A percentile compares a stretch with the other conserved stretches of the same genome.
Evolutionary conservation across 305 asterid species (phyloP).

Genomic region (Fraxinus platypoda): DNA sequence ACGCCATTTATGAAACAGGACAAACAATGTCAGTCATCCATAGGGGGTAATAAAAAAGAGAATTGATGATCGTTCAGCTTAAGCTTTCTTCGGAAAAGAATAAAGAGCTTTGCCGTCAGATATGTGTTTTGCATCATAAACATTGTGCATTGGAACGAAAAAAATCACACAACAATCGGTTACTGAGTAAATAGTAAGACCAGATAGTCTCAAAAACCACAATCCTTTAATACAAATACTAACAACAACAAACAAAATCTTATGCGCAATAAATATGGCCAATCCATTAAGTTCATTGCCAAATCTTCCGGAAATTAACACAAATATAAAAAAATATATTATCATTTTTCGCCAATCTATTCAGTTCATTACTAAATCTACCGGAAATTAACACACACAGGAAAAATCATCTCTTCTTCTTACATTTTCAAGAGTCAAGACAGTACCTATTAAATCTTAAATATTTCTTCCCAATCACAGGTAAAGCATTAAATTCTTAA

Average conservation of each 20-base stretch:
- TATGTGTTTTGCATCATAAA: background rate
- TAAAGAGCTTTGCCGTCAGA: background rate
- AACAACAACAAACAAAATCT: background rate
- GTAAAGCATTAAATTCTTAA: background rate
- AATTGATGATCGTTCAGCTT: background rate
- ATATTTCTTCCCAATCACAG: background rate
- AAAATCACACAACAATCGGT: background rate
- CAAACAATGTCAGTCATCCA: background rate
- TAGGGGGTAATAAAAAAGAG: background rate
- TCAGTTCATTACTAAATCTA: background rate
- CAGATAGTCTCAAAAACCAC: background rate
- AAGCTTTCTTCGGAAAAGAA: background rate
- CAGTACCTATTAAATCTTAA: background rate
- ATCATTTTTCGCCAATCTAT: background rate
- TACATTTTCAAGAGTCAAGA: background rate
- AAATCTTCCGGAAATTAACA: background rate
- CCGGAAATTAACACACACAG: background rate
- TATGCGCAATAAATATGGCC: background rate
- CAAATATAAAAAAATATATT: background rate
- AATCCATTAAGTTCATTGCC: background rate
- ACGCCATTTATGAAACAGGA: conserved; percentile 20
- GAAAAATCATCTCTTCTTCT: background rate
- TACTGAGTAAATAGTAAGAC: background rate
- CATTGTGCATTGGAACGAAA: background rate
- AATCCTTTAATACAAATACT: background rate